Evolutionary conservation across 805 yeast species (phyloP).

Genomic region (Dipodascopsis tothii): DNA sequence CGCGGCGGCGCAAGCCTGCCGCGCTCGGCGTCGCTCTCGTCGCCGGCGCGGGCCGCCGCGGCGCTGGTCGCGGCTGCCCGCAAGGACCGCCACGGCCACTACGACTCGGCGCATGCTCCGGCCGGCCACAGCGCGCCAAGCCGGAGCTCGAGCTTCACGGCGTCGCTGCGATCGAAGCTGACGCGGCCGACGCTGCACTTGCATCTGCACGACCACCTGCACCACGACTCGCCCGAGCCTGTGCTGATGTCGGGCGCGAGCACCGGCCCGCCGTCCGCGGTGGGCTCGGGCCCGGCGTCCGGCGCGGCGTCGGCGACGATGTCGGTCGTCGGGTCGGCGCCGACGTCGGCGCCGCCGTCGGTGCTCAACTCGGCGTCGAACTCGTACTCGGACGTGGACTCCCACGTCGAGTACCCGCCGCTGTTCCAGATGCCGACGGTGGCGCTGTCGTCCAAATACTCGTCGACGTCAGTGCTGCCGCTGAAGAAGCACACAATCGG

Average conservation of each 20-base stretch:
- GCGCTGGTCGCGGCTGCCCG: no score
- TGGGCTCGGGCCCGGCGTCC: no score
- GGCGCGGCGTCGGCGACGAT: no score
- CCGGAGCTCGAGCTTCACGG: background rate
- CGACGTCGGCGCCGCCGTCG: background rate
- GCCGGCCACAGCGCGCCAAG: no score
- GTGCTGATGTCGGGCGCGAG: no score
- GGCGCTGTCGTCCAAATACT: constrained; percentile 19
- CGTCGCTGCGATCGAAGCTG: background rate
- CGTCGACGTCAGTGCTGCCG: constrained; percentile 9
- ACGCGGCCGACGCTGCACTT: background rate
- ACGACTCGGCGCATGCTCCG: no score
- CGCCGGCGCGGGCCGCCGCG: constrained; percentile 3
- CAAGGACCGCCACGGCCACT: no score
- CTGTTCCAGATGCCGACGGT: constrained; percentile 14
- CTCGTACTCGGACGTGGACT: background rate
- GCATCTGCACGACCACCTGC: no score
- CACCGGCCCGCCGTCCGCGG: no score
- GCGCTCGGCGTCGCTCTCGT: constrained; percentile 5
- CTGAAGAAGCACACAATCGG: constrained; percentile 25
- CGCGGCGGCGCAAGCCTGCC: background rate
- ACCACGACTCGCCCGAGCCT: no score
- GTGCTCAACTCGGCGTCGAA: constrained; percentile 3
- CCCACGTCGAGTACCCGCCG: constrained; percentile 7
- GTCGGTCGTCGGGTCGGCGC: background rate